A percentile compares a stretch with the other conserved stretches of the same genome.
Conservation (phyloP, 768 basidiomycete species). For the Pleurotus tuber-regium region DNA sequence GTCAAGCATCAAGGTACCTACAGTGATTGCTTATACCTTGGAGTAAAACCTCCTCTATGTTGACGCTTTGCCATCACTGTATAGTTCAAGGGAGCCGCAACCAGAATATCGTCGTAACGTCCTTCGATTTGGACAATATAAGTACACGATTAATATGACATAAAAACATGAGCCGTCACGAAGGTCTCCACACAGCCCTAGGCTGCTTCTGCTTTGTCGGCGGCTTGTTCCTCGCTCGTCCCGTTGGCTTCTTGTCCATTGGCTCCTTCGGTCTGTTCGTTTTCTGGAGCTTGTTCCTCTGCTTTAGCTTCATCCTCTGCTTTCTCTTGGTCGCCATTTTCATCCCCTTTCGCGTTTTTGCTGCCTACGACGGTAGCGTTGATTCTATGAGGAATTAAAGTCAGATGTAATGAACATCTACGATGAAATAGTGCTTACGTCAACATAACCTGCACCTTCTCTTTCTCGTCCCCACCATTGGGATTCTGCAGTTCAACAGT, state of each 20-base stretch:
- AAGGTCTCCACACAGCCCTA: background rate
- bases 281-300: constrained; percentile 24
- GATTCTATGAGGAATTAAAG: constrained; percentile 40
- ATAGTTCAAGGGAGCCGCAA: too few relatives aligned
- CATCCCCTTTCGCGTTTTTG: constrained; percentile 46
- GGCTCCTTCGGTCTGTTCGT: constrained; percentile 25
- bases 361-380: constrained; percentile 77
- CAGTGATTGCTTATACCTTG: too few relatives aligned
- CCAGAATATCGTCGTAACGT: too few relatives aligned
- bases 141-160: background rate
- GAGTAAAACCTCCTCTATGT: too few relatives aligned
- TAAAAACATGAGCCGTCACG: background rate
- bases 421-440: constrained; percentile 45
- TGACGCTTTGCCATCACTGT: too few relatives aligned
- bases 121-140: too few relatives aligned
- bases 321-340: constrained; percentile 32
- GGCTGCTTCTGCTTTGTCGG: background rate
- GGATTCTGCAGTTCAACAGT: constrained; percentile 58
- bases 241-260: constrained; percentile 19
- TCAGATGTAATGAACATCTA: background rate
- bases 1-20: too few relatives aligned
- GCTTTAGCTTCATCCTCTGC: constrained; percentile 19
- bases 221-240: background rate
- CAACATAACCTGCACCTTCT: constrained; percentile 71
- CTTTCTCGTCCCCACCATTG: constrained; percentile 48